A percentile compares a stretch with the other conserved stretches of the same genome.
Conservation (phyloP, 1,139 yeast species). For the Debaryomycetaceae sp. region DNA sequence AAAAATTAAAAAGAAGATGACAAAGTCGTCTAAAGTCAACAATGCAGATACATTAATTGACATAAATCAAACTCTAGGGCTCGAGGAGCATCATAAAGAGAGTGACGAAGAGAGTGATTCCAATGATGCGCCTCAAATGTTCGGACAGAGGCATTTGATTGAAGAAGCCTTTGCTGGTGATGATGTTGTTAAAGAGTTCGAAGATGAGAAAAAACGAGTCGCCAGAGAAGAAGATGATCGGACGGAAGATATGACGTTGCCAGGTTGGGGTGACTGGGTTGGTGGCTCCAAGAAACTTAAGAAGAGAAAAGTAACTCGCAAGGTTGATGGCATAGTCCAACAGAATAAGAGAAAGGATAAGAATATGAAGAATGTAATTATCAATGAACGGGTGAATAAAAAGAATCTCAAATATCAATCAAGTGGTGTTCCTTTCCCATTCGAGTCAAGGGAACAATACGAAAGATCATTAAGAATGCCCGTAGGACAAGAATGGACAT, state of each 20-base stretch:
- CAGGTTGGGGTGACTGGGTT: conserved; percentile 95
- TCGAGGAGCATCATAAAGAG: conserved; percentile 17
- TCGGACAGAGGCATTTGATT: conserved; percentile 78
- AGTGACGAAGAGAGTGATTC: conserved; percentile 42
- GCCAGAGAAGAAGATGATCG: conserved; percentile 80
- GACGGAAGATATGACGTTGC: conserved; percentile 78
- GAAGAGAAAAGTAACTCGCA: conserved; percentile 63
- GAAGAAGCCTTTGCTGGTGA: conserved; percentile 97
- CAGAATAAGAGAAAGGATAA: conserved; percentile 76
- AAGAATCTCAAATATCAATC: conserved; percentile 83
- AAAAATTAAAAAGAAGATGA: conserved; percentile 47
- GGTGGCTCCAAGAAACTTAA: conserved; percentile 53
- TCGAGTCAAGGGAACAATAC: conserved; percentile 88
- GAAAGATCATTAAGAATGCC: conserved; percentile 94
- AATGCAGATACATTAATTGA: conserved; percentile 46
- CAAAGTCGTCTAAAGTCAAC: conserved; percentile 31
- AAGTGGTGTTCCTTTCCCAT: conserved; percentile 88
- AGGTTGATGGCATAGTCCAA: conserved; percentile 68
- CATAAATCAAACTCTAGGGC: conserved; percentile 38
- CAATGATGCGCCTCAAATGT: conserved; percentile 41
- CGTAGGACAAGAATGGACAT: conserved; percentile 96
- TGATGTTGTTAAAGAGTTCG: conserved; percentile 78
- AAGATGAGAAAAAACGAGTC: conserved; percentile 66
- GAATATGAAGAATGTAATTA: conserved; percentile 72
- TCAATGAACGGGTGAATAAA: conserved; percentile 84